Evolutionary conservation across 2,329 filamentous ascomycete species (phyloP).

Genomic region (Nothophoma quercina): DNA sequence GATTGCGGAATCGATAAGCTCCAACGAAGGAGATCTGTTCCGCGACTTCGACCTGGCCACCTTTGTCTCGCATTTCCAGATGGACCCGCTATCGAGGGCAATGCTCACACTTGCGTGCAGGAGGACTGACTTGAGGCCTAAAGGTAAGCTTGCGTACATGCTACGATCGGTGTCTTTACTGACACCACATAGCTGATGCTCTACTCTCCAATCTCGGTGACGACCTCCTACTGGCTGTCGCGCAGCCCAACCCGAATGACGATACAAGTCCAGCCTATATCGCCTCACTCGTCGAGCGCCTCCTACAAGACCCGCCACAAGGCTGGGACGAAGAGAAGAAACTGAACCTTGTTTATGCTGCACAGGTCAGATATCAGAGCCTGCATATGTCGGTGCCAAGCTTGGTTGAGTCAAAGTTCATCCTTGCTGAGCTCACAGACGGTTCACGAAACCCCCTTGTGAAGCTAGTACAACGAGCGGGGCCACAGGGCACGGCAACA

Average conservation of each 20-base stretch:
- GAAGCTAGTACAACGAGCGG: conserved; percentile 74
- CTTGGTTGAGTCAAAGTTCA: conserved; percentile 73
- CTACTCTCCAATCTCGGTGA: conserved; percentile 82
- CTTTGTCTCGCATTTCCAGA: conserved; percentile 95
- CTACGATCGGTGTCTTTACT: conserved; percentile 18
- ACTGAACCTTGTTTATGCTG: conserved; percentile 71
- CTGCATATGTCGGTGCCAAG: conserved; percentile 71
- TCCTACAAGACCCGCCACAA: conserved; percentile 84
- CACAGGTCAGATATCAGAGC: conserved; percentile 68
- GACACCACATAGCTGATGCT: conserved; percentile 73
- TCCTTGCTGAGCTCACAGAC: conserved; percentile 71
- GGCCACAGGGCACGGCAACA: conserved; percentile 76
- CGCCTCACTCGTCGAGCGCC: conserved; percentile 81
- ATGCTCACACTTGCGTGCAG: conserved; percentile 88
- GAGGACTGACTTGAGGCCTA: conserved; percentile 82
- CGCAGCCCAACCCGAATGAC: conserved; percentile 68
- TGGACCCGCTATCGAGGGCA: conserved; percentile 87
- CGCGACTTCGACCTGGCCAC: conserved; percentile 95
- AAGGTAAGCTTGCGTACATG: conserved; percentile 67
- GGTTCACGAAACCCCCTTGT: conserved; percentile 67
- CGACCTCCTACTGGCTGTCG: conserved; percentile 79
- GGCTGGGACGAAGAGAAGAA: conserved; percentile 81
- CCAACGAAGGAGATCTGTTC: conserved; percentile 89
- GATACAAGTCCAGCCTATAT: conserved; percentile 75
- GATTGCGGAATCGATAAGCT: conserved; percentile 93